Evolutionary conservation across 805 yeast genomes (phyloP).

Genomic region (Suhomyces emberorum): DNA sequence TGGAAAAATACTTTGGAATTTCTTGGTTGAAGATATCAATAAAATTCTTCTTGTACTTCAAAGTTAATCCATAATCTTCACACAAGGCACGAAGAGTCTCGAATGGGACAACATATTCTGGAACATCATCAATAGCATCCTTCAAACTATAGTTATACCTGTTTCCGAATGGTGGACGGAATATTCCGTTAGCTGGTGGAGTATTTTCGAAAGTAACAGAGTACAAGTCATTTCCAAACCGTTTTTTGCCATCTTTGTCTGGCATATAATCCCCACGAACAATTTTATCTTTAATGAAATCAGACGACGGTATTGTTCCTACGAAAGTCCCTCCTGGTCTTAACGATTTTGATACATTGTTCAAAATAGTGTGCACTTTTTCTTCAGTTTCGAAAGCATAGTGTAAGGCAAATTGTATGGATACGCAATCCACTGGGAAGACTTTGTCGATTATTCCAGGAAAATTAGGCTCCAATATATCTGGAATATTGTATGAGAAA

Average conservation of each 20-base stretch:
- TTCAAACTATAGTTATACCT: slow-evolving; percentile 74
- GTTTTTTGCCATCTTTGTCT: slow-evolving; percentile 29
- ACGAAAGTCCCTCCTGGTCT: slow-evolving; percentile 82
- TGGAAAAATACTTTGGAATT: slow-evolving; percentile 61
- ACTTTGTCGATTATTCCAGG: slow-evolving; percentile 54
- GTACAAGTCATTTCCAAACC: slow-evolving; percentile 86
- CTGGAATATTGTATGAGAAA: slow-evolving; percentile 67
- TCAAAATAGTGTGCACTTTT: slow-evolving; percentile 67
- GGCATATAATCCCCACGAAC: slow-evolving; percentile 43
- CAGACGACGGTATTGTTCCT: slow-evolving; percentile 94
- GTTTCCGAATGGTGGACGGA: slow-evolving; percentile 77
- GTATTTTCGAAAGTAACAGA: slow-evolving; percentile 75
- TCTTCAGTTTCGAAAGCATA: slow-evolving; percentile 89
- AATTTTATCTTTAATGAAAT: slow-evolving; percentile 69
- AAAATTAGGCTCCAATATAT: slow-evolving; percentile 60
- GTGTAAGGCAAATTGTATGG: slow-evolving; percentile 90
- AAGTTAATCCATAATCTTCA: slow-evolving; percentile 72
- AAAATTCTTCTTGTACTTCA: slow-evolving; percentile 73
- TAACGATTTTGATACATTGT: slow-evolving; percentile 72
- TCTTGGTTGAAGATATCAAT: slow-evolving; percentile 79
- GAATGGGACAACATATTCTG: slow-evolving; percentile 95
- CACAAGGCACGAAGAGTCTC: slow-evolving; percentile 82
- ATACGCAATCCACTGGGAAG: slow-evolving; percentile 84
- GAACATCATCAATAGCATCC: slow-evolving; percentile 95
- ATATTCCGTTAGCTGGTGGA: slow-evolving; percentile 74